phyloP scores from a whole-genome alignment of 345 rosid genomes.

The Geranium brycei region DNA sequence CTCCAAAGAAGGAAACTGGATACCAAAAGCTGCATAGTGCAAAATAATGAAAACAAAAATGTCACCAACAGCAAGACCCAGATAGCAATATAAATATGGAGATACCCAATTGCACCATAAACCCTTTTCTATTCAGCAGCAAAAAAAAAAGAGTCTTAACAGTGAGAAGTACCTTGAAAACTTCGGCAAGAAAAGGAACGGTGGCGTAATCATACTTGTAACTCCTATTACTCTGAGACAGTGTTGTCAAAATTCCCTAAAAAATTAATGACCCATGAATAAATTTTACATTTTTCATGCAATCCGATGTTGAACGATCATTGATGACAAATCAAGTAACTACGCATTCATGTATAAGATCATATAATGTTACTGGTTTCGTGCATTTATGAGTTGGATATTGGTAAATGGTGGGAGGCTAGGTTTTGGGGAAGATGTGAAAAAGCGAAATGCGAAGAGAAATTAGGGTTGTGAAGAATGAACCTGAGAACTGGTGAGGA shows the following conservation, averaged over 20 bases:
- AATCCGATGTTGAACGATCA: too few species aligned
- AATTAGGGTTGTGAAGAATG: not conserved
- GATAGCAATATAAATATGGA: not conserved
- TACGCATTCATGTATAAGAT: not conserved
- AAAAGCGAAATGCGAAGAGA: not conserved
- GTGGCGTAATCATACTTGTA: conserved; percentile 89
- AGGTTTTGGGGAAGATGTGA: not conserved
- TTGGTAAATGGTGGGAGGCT: not conserved
- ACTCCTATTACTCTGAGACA: conserved; percentile 79
- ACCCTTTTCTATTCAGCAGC: not conserved
- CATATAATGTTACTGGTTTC: not conserved
- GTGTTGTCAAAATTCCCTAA: conserved; percentile 85
- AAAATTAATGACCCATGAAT: not conserved
- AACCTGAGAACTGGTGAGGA: conserved; percentile 45
- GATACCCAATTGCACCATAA: not conserved
- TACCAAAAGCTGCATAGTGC: conserved; percentile 44
- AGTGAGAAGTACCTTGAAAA: conserved; percentile 49
- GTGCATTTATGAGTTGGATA: not conserved
- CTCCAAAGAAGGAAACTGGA: conserved; percentile 77
- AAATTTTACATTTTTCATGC: too few species aligned
- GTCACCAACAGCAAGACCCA: not conserved
- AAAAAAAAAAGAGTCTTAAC: too few species aligned
- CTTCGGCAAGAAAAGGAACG: conserved; percentile 88
- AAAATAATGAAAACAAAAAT: not conserved
- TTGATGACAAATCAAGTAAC: not conserved